Evolutionary conservation across 768 basidiomycete genomes (phyloP), one percentile per base, ranked within the genome.

Genomic region (Mycena floridula): DNA sequence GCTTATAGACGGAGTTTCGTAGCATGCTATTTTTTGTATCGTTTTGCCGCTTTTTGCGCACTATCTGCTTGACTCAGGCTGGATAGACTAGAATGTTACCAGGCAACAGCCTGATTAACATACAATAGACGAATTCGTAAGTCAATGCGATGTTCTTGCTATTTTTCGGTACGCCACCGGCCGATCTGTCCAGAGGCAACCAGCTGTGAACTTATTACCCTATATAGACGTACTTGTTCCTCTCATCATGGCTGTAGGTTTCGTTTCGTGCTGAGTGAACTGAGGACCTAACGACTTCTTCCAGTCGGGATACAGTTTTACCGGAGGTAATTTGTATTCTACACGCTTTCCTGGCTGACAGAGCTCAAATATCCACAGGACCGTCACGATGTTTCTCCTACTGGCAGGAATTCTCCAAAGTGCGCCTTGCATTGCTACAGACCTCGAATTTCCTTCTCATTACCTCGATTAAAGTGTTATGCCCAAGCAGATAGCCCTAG

Each of bases 351-450:
- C 12, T 7, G 15, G 21, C 30, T 46, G 25, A n/a, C 18, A 2
- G 15, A 16, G 4, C 13, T 30, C 25, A 36, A n/a, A 22, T 38
- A 24, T 24, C 8, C 46, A 13, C 25, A 92, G 90, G 89, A 54
- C 81, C 80, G 51, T 80, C 88, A 49, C 77, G 89, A 56, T 96
- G 93, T 66, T 93, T 93, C 63, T 72, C 79, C 11, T 89, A 85
- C 67, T 95, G 92, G 91, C 91, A 93, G 58, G 89, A 93, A 63
- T 87, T 89, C 67, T 73, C 81, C 53, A 85, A 82, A 59, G 86
- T 84, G 21, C 12, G 9, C 32, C 37, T 16, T 13, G n/a, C n/a
- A n/a, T 6, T 25, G 13, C 22, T 18, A 20, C 16, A 43, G 43
- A 47, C 37, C 8, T 3, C 15, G 16, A 22, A 28, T 35, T 18